Percentiles rank a stretch among this genome's conserved stretches.
Conservation (phyloP, 2,329 filamentous ascomycete genomes). For the Xylaria sp. region DNA sequence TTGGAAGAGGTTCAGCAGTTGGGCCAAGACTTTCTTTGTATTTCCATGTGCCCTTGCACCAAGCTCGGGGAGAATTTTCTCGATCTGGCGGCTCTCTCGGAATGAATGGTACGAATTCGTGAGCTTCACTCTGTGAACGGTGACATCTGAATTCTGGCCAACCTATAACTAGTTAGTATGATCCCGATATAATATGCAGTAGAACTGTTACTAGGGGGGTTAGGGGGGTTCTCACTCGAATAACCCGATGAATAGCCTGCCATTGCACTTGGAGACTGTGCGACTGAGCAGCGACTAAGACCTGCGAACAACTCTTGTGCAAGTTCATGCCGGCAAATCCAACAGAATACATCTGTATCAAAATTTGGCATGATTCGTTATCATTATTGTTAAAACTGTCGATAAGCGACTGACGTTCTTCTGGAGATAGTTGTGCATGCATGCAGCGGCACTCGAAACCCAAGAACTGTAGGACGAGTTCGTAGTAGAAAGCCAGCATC, state of each 20-base stretch:
- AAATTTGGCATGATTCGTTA: slow-evolving; percentile 43
- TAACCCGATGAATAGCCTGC: slow-evolving; percentile 48
- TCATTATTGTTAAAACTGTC: slow-evolving; percentile 43
- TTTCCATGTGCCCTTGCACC: slow-evolving; percentile 42
- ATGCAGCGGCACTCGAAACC: slow-evolving; percentile 46
- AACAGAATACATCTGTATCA: slow-evolving; percentile 50
- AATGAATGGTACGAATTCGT: slow-evolving; percentile 46
- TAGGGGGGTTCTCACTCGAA: slow-evolving; percentile 41
- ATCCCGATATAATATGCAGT: not conserved
- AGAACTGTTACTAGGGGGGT: not conserved
- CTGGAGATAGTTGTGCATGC: slow-evolving; percentile 40
- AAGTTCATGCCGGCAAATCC: slow-evolving; percentile 47
- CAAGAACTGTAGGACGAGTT: slow-evolving; percentile 47
- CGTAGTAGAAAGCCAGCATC: slow-evolving; percentile 49
- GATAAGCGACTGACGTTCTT: slow-evolving; percentile 43
- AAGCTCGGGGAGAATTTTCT: slow-evolving; percentile 48
- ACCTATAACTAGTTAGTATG: slow-evolving; percentile 42
- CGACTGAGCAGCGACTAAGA: slow-evolving; percentile 46
- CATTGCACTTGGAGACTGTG: slow-evolving; percentile 44
- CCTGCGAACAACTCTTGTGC: slow-evolving; percentile 46
- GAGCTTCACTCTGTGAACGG: slow-evolving; percentile 44
- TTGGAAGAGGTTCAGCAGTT: slow-evolving; percentile 48
- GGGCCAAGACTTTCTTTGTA: slow-evolving; percentile 41
- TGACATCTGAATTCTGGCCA: slow-evolving; percentile 44
- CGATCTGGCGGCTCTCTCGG: slow-evolving; percentile 46